These are phyloP conservation scores for Arxiozyma bovina DNA, from an alignment of 1,139 yeast genomes.

Conservation along the genomic window DNA sequence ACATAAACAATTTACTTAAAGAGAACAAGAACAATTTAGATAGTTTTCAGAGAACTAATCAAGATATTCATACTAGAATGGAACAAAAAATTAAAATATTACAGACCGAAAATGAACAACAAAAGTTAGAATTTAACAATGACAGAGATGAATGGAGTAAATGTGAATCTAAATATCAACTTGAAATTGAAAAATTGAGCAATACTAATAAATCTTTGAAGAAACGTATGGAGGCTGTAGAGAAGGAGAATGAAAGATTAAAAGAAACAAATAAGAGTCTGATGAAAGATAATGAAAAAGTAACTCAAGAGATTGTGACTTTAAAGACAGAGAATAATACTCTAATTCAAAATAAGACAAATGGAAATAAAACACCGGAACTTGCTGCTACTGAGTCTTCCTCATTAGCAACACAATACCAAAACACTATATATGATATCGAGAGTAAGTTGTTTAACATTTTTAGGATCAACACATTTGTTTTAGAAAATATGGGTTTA, in stretches of 20 bases:
- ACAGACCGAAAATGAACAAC: background rate
- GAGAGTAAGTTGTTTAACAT: slow-evolving; percentile 20
- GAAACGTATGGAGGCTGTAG: background rate
- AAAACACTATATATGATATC: background rate
- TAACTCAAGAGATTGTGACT: background rate
- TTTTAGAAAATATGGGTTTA: slow-evolving; percentile 75
- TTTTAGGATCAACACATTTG: slow-evolving; percentile 29
- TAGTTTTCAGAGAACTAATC: background rate
- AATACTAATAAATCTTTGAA: background rate
- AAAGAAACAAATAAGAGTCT: background rate
- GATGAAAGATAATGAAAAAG: background rate
- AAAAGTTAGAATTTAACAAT: background rate
- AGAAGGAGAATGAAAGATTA: background rate
- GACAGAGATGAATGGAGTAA: background rate
- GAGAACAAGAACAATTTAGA: background rate
- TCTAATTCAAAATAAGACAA: background rate
- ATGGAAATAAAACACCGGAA: background rate
- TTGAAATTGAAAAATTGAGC: background rate
- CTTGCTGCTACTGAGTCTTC: background rate
- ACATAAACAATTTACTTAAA: background rate
- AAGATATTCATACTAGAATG: background rate
- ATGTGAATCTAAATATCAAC: background rate
- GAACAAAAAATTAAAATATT: background rate
- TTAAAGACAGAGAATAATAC: background rate
- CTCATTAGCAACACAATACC: background rate